Evolutionary conservation across 1,284 basidiomycete species (phyloP), one percentile per base, ranked within the genome.

Genomic region (Cryptococcus wingfieldii): DNA sequence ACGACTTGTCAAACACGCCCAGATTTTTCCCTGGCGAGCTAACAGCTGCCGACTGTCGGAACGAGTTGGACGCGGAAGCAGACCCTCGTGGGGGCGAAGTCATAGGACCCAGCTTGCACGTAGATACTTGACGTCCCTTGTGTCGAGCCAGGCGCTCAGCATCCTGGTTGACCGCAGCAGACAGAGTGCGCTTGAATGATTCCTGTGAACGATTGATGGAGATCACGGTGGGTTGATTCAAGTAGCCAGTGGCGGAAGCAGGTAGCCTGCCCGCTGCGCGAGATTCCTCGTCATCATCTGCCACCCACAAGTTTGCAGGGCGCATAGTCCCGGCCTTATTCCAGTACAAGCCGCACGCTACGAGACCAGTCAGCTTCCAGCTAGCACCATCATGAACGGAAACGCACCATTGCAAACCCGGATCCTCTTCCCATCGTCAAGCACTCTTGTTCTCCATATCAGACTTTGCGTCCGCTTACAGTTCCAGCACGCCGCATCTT

Each of bases 341-440:
- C 65, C 65, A 75, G 63, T 75, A 77, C 27, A 77, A 60, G 1
- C 75, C 75, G 49, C 75, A 77, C n/a, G 75, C 75, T 73, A 38
- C 45, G 5, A 34, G 27, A 1, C 16, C 7, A n/a, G n/a, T 41
- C 14, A 27, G 38, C 41, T 42, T 13, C 25, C 13, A 42, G 12
- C 28, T 8, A 16, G 7, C 12, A 23, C n/a, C 19, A 13, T 13
- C 19, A 34, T 38, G 38, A 16, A 51, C 14, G 19, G 13, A 13
- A 19, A 60, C 71, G 63, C 45, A 73, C 71, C 71, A 62, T 77
- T 77, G 62, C 75, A 77, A 12, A 75, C 70, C 47, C 69, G 60
- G 39, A 69, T 64, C 3, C 61, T 59, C 49, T 65, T 59, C 23
- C 69, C 70, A 51, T 69, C 62, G 14, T 71, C 68, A 61, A 68